phyloP scores from a whole-genome alignment of 129 eudicot species.

The Helianthus tuberosus region DNA sequence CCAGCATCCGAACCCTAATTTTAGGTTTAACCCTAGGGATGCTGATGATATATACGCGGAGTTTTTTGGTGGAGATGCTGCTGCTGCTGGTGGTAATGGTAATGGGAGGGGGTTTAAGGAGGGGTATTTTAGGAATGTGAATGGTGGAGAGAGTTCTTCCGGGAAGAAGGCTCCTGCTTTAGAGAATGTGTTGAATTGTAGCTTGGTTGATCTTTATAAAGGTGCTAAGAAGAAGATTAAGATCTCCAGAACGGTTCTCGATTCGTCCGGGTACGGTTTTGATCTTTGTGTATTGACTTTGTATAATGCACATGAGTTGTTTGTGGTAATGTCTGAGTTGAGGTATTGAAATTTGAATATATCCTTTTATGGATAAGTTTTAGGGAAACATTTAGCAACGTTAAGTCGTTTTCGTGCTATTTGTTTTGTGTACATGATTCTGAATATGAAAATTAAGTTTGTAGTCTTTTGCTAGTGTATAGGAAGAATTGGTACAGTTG shows the following conservation, averaged over 20 bases:
- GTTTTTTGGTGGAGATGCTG: conserved; percentile 53
- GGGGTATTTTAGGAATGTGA: conserved; percentile 41
- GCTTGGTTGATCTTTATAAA: conserved; percentile 67
- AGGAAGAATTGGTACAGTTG: background rate
- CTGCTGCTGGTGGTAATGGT: conserved; percentile 29
- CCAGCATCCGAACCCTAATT: conserved; percentile 57
- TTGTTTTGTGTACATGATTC: too few relatives aligned
- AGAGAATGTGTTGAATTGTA: conserved; percentile 69
- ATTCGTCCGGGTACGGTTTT: conserved; percentile 51
- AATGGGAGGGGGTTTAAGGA: conserved; percentile 46
- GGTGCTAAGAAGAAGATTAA: conserved; percentile 84
- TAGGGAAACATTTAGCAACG: too few relatives aligned
- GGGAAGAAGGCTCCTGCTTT: conserved; percentile 67
- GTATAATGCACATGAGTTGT: background rate
- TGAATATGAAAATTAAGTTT: background rate
- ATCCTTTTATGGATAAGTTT: too few relatives aligned
- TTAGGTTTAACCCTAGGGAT: conserved; percentile 80
- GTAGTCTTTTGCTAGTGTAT: conserved; percentile 2
- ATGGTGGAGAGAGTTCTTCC: conserved; percentile 38
- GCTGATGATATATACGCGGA: conserved; percentile 93
- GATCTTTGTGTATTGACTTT: background rate
- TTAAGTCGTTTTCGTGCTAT: too few relatives aligned
- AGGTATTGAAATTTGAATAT: too few relatives aligned
- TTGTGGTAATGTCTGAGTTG: too few relatives aligned
- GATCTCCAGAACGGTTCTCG: conserved; percentile 64